phyloP scores from a whole-genome alignment of 768 basidiomycete genomes.

The Trametes sanguinea region DNA sequence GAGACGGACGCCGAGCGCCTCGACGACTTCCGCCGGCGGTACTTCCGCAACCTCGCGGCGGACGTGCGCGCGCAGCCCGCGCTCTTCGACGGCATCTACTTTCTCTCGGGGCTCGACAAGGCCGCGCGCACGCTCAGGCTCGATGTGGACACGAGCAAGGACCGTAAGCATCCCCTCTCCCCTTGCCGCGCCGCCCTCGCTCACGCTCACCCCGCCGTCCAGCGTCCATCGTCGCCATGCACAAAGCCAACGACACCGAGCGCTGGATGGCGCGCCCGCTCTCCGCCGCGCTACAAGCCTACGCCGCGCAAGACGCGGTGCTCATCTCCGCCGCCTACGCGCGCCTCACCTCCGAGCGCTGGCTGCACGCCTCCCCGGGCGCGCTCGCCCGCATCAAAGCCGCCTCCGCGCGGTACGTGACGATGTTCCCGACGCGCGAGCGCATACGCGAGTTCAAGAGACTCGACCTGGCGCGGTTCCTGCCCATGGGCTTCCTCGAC shows the following conservation, averaged over 20 bases:
- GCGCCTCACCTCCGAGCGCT: slow-evolving; percentile 31
- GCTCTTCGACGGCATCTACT: slow-evolving; percentile 3
- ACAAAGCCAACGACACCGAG: slow-evolving; percentile 32
- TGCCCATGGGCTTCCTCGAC: slow-evolving; percentile 24
- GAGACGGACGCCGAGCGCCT: slow-evolving; percentile 28
- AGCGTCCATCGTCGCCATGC: slow-evolving; percentile 42
- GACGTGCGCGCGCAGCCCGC: not conserved
- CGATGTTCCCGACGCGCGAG: slow-evolving; percentile 18
- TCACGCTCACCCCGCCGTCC: not conserved
- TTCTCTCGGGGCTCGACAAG: not conserved
- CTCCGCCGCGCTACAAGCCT: slow-evolving; percentile 37
- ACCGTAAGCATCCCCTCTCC: not conserved
- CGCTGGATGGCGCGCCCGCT: slow-evolving; percentile 43
- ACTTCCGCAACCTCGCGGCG: not conserved
- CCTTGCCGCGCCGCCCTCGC: not conserved
- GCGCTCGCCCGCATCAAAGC: slow-evolving; percentile 7
- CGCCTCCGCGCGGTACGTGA: slow-evolving; percentile 25
- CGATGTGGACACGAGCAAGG: not conserved
- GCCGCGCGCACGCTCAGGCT: not conserved
- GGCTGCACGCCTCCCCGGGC: slow-evolving; percentile 11
- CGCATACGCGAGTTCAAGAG: slow-evolving; percentile 7
- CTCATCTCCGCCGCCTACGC: slow-evolving; percentile 40
- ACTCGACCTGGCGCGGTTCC: slow-evolving; percentile 21
- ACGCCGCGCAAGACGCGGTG: slow-evolving; percentile 46
- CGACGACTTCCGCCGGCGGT: not conserved